A percentile compares a stretch with the other conserved stretches of the same genome.
Conservation (phyloP, 2,329 filamentous ascomycete species). For the Sordariomycetes sp. region DNA sequence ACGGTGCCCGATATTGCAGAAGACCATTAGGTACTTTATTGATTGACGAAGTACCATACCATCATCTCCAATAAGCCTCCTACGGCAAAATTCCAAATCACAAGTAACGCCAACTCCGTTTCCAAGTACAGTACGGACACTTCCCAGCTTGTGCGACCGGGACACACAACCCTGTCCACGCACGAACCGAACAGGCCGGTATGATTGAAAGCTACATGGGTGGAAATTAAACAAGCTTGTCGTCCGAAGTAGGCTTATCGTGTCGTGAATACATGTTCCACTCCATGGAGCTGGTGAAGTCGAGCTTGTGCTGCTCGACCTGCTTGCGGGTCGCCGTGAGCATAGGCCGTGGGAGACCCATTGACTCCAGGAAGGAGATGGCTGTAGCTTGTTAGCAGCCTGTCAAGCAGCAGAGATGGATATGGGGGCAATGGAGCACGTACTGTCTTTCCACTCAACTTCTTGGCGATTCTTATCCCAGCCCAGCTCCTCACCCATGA, state of each 20-base stretch:
- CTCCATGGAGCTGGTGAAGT: constrained; percentile 46
- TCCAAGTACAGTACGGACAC: no score
- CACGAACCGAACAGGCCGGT: no score
- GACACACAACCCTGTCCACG: no score
- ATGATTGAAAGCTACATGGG: not conserved
- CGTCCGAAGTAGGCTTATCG: constrained; percentile 32
- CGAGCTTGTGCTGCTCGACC: constrained; percentile 51
- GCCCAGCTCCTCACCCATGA: constrained; percentile 76
- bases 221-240: not conserved
- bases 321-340: constrained; percentile 47
- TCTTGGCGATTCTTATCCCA: constrained; percentile 70
- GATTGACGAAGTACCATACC: no score
- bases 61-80: no score
- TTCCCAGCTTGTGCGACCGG: no score
- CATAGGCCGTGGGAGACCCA: constrained; percentile 56
- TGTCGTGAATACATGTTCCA: constrained; percentile 55
- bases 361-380: constrained; percentile 51
- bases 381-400: constrained; percentile 30
- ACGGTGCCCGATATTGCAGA: no score
- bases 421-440: constrained; percentile 17
- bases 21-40: no score
- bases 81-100: no score
- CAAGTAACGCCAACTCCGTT: no score
- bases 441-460: constrained; percentile 69
- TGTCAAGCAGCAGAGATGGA: no score